Percentiles rank a stretch among this genome's conserved stretches.
phyloP scores from a whole-genome alignment of 179 eudicot genomes.

The Drosera spatulata region DNA sequence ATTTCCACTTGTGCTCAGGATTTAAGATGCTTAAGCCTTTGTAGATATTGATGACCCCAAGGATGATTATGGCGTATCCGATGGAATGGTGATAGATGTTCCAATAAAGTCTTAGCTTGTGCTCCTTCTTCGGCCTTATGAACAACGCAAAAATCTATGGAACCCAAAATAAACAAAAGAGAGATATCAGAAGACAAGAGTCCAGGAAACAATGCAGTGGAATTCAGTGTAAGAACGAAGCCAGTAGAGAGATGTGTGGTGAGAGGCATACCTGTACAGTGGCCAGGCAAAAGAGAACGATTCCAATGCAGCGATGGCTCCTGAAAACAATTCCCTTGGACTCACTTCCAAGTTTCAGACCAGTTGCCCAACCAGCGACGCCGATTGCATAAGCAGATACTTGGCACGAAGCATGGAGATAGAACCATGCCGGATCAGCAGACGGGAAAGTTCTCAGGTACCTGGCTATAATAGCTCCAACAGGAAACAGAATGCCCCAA shows the following conservation, averaged over 20 bases:
- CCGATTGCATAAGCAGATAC: slow-evolving; percentile 10
- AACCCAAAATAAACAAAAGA: not conserved
- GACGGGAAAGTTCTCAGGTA: slow-evolving; percentile 10
- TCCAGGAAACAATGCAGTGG: not conserved
- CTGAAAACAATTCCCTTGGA: slow-evolving; percentile 10
- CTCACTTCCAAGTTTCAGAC: slow-evolving; percentile 11
- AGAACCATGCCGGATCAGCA: slow-evolving; percentile 16
- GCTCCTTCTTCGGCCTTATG: slow-evolving; percentile 13
- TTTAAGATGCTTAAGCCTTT: slow-evolving; percentile 8
- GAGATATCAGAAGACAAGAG: not conserved
- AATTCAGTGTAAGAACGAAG: not conserved
- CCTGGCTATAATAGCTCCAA: slow-evolving; percentile 11
- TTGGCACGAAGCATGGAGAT: slow-evolving; percentile 13
- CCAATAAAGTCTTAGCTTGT: slow-evolving; percentile 12
- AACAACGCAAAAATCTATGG: slow-evolving; percentile 9
- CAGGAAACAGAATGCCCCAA: slow-evolving; percentile 13
- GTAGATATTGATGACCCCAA: slow-evolving; percentile 10
- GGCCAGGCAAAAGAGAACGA: slow-evolving; percentile 13
- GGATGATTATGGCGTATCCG: slow-evolving; percentile 10
- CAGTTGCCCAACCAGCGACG: slow-evolving; percentile 16
- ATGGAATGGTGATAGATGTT: slow-evolving; percentile 12
- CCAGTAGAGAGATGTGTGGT: not conserved
- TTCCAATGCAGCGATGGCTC: slow-evolving; percentile 10
- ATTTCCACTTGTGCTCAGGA: slow-evolving; percentile 7
- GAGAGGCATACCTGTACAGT: slow-evolving; percentile 9